These are phyloP conservation scores for Helicostylum pulchrum DNA, from an alignment of 192 early-diverging fungal genomes.

Conservation along the genomic window DNA sequence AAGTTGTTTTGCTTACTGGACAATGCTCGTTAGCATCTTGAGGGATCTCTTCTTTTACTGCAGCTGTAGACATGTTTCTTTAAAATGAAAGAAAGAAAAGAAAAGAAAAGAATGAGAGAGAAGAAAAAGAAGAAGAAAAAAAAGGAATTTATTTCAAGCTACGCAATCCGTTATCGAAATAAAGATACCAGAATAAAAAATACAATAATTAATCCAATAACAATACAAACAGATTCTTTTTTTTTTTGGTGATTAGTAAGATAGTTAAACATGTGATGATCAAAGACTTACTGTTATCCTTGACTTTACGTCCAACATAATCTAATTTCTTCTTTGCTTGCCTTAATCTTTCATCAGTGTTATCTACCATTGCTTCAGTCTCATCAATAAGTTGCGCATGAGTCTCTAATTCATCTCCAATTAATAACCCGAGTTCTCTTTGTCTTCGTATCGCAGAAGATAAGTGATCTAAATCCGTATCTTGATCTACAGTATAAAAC, in stretches of 20 bases:
- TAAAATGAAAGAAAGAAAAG: neutral
- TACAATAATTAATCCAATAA: conserved; percentile 41
- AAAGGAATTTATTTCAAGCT: neutral
- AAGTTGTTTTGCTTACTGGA: conserved; percentile 41
- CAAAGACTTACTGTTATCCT: conserved; percentile 48
- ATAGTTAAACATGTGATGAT: too few species aligned
- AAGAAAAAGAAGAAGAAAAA: neutral
- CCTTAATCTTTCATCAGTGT: conserved; percentile 42
- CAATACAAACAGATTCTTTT: conserved; percentile 44
- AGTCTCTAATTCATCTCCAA: conserved; percentile 69
- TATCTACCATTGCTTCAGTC: conserved; percentile 63
- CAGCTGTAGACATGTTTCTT: neutral
- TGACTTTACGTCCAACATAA: conserved; percentile 48
- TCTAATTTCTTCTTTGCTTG: conserved; percentile 48
- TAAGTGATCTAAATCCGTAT: conserved; percentile 68
- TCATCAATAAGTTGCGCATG: conserved; percentile 72
- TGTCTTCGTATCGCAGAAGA: conserved; percentile 60
- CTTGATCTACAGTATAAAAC: conserved; percentile 56
- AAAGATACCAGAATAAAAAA: conserved; percentile 38
- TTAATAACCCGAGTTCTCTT: conserved; percentile 66
- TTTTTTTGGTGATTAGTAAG: neutral
- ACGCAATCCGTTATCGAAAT: conserved; percentile 6
- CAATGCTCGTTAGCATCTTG: conserved; percentile 74
- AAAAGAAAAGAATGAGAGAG: conserved; percentile 1
- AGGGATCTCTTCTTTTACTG: conserved; percentile 28